Percentiles rank a stretch among this genome's conserved stretches.
These are phyloP conservation scores for Fusarium pseudoanthophilum DNA, from an alignment of 2,329 filamentous ascomycete species.

Conservation along the genomic window DNA sequence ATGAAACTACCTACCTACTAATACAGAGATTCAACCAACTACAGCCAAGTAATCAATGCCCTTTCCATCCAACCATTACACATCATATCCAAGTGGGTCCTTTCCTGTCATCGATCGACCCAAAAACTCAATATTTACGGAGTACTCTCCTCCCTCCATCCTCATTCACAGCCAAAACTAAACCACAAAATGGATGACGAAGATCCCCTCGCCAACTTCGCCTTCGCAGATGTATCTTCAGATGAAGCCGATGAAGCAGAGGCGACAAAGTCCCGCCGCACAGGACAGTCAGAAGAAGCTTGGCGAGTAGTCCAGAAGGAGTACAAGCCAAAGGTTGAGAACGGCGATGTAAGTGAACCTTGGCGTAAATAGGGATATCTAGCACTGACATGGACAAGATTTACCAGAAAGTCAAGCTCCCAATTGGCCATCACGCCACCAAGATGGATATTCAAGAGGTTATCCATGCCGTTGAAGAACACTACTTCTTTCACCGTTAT, in stretches of 20 bases:
- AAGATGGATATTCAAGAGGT: slow-evolving; percentile 63
- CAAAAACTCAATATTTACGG: slow-evolving; percentile 25
- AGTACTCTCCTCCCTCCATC: not conserved
- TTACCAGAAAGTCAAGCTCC: slow-evolving; percentile 55
- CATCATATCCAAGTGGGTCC: slow-evolving; percentile 31
- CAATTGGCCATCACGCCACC: slow-evolving; percentile 50
- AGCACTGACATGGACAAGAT: slow-evolving; percentile 51
- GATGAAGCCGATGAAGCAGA: slow-evolving; percentile 50
- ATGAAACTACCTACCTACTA: not conserved
- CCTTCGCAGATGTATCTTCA: slow-evolving; percentile 50
- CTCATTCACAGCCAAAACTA: not conserved
- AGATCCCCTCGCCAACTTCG: slow-evolving; percentile 46
- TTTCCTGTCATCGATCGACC: slow-evolving; percentile 21
- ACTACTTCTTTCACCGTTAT: slow-evolving; percentile 65
- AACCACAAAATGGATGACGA: slow-evolving; percentile 45
- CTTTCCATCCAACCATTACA: slow-evolving; percentile 15
- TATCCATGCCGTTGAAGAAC: slow-evolving; percentile 66
- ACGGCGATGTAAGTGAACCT: slow-evolving; percentile 59
- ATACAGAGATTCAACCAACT: not conserved
- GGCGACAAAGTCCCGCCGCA: slow-evolving; percentile 48
- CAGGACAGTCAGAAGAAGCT: slow-evolving; percentile 60
- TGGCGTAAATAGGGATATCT: not conserved
- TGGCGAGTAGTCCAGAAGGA: slow-evolving; percentile 58
- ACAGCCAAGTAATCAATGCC: not conserved
- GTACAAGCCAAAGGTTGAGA: slow-evolving; percentile 63